These are phyloP conservation scores for Melastoma malabathricum DNA, from an alignment of 345 rosid species.

Conservation along the genomic window DNA sequence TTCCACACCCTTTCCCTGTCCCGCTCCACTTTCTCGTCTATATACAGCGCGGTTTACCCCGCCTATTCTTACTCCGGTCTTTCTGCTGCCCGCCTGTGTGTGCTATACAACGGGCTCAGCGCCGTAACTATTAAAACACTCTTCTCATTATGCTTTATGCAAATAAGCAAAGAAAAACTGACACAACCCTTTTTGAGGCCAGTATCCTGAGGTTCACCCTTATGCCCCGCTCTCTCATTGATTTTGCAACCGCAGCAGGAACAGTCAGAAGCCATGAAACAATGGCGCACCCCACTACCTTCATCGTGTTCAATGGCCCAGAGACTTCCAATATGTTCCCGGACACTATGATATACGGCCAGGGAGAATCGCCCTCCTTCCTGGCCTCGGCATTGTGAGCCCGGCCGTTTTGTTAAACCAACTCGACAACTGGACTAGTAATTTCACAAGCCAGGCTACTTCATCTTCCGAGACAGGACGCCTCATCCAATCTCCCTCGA, in stretches of 20 bases:
- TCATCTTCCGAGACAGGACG: conserved; percentile 76
- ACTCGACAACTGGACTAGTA: conserved; percentile 45
- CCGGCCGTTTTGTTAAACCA: conserved; percentile 60
- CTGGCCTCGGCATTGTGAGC: conserved; percentile 29
- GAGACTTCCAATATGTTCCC: conserved; percentile 20
- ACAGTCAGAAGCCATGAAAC: conserved; percentile 36
- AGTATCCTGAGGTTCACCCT: conserved; percentile 61
- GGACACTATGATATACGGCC: conserved; percentile 42
- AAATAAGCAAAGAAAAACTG: conserved; percentile 22
- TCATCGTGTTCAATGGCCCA: conserved; percentile 32
- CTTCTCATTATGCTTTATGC: no score
- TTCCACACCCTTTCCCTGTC: no score
- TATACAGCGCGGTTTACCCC: no score
- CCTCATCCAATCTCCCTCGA: conserved; percentile 84
- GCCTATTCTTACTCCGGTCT: neutral
- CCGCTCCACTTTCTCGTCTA: no score
- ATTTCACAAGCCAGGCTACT: conserved; percentile 66
- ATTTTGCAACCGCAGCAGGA: conserved; percentile 16
- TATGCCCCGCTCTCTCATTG: conserved; percentile 54
- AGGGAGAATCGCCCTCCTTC: conserved; percentile 13
- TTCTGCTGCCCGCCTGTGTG: neutral
- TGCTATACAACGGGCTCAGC: conserved; percentile 22
- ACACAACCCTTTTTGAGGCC: conserved; percentile 69
- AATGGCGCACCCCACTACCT: conserved; percentile 22
- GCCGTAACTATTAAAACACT: conserved; percentile 24